These are phyloP conservation scores for Apostasia shenzhenica DNA, from an alignment of 106 monocot species.

Conservation along the genomic window DNA sequence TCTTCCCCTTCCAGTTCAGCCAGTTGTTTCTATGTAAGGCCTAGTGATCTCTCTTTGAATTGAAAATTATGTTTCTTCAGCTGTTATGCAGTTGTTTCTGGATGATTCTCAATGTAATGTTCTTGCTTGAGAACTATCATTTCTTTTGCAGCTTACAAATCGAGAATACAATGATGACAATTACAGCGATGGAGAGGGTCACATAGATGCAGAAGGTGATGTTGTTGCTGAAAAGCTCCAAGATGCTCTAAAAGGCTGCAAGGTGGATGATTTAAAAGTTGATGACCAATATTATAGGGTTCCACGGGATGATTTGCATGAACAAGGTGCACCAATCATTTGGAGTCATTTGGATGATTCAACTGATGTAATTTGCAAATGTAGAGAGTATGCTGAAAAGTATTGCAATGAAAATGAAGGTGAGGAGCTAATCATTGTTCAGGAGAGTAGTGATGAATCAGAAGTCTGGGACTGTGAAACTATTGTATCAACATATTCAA, in stretches of 20 bases:
- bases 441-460: constrained; percentile 87
- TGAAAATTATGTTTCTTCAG: no score
- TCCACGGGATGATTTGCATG: constrained; percentile 36
- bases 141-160: constrained; percentile 51
- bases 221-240: constrained; percentile 45
- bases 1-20: no score
- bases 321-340: constrained; percentile 14
- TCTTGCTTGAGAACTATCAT: neutral
- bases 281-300: constrained; percentile 47
- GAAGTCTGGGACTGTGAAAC: constrained; percentile 93
- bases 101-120: neutral
- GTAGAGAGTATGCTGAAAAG: constrained; percentile 79
- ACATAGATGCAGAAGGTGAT: constrained; percentile 28
- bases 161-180: constrained; percentile 52
- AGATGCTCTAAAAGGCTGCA: constrained; percentile 50
- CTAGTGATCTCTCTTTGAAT: no score
- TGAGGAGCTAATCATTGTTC: constrained; percentile 37
- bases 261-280: constrained; percentile 26
- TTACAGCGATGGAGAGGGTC: constrained; percentile 27
- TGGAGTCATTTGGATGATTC: constrained; percentile 16
- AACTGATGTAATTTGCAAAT: constrained; percentile 55
- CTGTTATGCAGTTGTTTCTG: no score
- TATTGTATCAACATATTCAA: constrained; percentile 89
- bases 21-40: no score
- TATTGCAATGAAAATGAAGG: constrained; percentile 50